Conservation (phyloP, 1,139 yeast genomes). For the Sugiyamaella novakii region DNA sequence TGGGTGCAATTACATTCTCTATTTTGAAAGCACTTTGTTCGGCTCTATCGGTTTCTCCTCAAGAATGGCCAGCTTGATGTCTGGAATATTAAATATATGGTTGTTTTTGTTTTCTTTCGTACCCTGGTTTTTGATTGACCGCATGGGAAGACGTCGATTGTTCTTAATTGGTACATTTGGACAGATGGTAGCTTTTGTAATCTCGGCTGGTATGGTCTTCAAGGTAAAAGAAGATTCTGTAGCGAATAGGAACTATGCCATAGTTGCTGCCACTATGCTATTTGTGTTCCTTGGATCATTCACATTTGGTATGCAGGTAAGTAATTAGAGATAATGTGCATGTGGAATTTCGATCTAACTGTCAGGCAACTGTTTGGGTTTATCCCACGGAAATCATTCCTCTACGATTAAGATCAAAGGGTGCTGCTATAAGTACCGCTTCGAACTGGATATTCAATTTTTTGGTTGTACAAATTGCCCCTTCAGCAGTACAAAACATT, state of each 20-base stretch:
- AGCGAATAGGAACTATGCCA: slow-evolving; percentile 9
- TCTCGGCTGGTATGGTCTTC: slow-evolving; percentile 25
- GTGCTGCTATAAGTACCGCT: slow-evolving; percentile 47
- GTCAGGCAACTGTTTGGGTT: slow-evolving; percentile 39
- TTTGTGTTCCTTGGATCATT: slow-evolving; percentile 32
- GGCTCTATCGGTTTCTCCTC: slow-evolving; percentile 51
- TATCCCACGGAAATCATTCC: slow-evolving; percentile 66
- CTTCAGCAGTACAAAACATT: slow-evolving; percentile 44
- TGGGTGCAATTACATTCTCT: no score
- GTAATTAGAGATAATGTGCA: no score
- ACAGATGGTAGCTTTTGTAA: slow-evolving; percentile 38
- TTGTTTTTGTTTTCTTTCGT: slow-evolving; percentile 33
- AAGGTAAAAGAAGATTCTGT: slow-evolving; percentile 19
- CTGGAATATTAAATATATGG: slow-evolving; percentile 57
- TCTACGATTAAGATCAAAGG: slow-evolving; percentile 59
- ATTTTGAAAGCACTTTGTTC: slow-evolving; percentile 46
- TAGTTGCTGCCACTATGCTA: slow-evolving; percentile 26
- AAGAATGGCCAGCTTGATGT: slow-evolving; percentile 56
- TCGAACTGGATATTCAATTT: slow-evolving; percentile 55
- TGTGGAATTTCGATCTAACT: no score
- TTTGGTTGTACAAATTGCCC: slow-evolving; percentile 45
- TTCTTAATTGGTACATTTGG: slow-evolving; percentile 47
- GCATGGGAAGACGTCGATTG: slow-evolving; percentile 53
- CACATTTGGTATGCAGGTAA: slow-evolving; percentile 33
- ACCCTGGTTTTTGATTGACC: slow-evolving; percentile 51